Base-by-base conservation (phyloP, 306 rosid genomes). In the Quercus rubra region DNA sequence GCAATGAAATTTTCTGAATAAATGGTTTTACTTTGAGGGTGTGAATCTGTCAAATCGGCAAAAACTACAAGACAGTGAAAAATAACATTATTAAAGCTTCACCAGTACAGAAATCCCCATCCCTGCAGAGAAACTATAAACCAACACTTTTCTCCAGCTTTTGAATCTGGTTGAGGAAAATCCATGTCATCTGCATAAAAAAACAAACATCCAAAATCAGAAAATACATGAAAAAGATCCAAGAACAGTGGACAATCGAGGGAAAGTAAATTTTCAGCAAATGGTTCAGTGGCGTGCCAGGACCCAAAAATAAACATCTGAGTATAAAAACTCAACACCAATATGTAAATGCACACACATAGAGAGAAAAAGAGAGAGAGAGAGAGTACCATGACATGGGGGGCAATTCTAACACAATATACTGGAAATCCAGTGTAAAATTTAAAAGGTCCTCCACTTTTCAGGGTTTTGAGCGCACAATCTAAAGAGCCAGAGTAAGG, bases 341-440 rank as follows among this genome's bases (percentile, higher is more conserved):
- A 35, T 69, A 38, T 1, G 10, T 10, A 38, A 38, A 38, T 38
- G 46, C 33, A 58, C 15, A 38, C 19, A 3, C 2, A 5, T 15
- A 49, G 20, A 51, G 12, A 30, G 35, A 51, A 5, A 67, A 20
- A 31, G 6, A 57, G 55, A 76, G 74, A 78, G 78, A 68, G 41
- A 78, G 78, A 68, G 41, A 59, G 57, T 92, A 92, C 99, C 99
- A 95, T 93, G 89, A 93, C 97, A 72, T 93, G 98, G 63, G 99
- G 97, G 10, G 99, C 96, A 85, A 93, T 95, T 89, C 97, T 84
- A 70, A 93, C 86, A 81, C 96, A 95, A 56, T 95, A 95, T 71
- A 95, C 97, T 7, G 99, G 98, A 87, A 95, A 95, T 33, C 98
- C 99, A 0, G 94, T 88, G 87, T 95, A 95, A 69, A 95, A 95